Conservation (phyloP, 2,329 filamentous ascomycete genomes). For the Metarhizium guizhouense region DNA sequence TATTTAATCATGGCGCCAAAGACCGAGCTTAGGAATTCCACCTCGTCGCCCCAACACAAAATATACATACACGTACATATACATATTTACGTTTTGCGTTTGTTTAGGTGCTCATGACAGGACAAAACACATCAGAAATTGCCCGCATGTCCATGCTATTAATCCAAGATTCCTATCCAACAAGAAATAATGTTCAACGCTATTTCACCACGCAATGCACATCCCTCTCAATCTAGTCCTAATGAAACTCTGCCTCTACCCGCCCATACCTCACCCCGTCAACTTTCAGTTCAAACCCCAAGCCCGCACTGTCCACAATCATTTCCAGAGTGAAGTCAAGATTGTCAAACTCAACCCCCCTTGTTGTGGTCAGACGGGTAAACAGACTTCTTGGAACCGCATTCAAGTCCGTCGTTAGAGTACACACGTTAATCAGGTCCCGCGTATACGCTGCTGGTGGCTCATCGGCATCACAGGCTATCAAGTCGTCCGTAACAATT, state of each 20-base stretch:
- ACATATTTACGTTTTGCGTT: too few relatives aligned
- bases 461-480: constrained; percentile 62
- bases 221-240: not conserved
- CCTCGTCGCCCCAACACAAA: too few relatives aligned
- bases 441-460: constrained; percentile 52
- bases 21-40: too few relatives aligned
- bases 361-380: constrained; percentile 66
- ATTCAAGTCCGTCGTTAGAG: constrained; percentile 69
- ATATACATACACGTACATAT: too few relatives aligned
- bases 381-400: constrained; percentile 67
- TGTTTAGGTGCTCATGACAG: too few relatives aligned
- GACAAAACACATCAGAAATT: too few relatives aligned
- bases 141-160: too few relatives aligned
- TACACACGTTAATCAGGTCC: constrained; percentile 65
- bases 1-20: too few relatives aligned
- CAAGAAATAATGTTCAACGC: not conserved
- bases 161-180: too few relatives aligned
- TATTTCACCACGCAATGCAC: not conserved
- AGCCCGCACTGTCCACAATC: constrained; percentile 68
- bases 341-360: constrained; percentile 74
- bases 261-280: constrained; percentile 69
- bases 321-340: constrained; percentile 77
- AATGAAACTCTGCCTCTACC: constrained; percentile 73
- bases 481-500: constrained; percentile 70
- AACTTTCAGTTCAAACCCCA: constrained; percentile 72